Percentiles rank a stretch among this genome's conserved stretches.
Conservation (phyloP, 1,284 basidiomycete genomes). For the Moesziomyces parantarcticus region DNA sequence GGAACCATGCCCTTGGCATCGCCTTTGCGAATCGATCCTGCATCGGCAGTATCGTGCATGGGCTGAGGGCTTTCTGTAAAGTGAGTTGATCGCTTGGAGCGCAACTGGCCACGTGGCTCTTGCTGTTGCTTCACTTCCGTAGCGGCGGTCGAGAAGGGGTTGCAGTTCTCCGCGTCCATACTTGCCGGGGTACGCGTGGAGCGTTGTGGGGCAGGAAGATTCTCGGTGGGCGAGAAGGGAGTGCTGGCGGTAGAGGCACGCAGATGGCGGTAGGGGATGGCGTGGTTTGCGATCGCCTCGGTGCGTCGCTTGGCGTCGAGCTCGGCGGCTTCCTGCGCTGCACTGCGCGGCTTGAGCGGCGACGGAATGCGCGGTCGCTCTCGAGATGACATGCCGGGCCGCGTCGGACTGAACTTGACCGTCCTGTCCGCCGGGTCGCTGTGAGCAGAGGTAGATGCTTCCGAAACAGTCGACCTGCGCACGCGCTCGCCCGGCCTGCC, state of each 20-base stretch:
- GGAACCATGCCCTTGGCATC: neutral
- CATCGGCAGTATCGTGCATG: neutral
- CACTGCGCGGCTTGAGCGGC: slow-evolving; percentile 30
- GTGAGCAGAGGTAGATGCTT: neutral
- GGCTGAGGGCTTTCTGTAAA: neutral
- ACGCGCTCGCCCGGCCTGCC: slow-evolving; percentile 4
- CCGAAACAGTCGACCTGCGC: slow-evolving; percentile 26
- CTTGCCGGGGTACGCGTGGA: too few relatives aligned
- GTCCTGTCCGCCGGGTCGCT: neutral
- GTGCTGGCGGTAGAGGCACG: slow-evolving; percentile 18
- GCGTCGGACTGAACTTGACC: slow-evolving; percentile 13
- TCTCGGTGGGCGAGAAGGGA: slow-evolving; percentile 9
- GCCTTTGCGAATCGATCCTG: neutral
- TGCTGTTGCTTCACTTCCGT: neutral
- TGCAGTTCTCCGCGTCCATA: slow-evolving; percentile 23
- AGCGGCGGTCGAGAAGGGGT: slow-evolving; percentile 14
- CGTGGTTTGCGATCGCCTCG: slow-evolving; percentile 7
- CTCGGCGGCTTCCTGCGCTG: slow-evolving; percentile 21
- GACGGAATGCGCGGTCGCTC: slow-evolving; percentile 45
- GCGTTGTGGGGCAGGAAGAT: neutral
- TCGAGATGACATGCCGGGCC: slow-evolving; percentile 39
- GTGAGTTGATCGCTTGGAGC: neutral
- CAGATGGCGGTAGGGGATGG: slow-evolving; percentile 19
- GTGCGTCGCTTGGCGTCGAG: slow-evolving; percentile 4
- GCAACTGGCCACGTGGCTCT: neutral